phyloP scores from a whole-genome alignment of 2,329 filamentous ascomycete species.

The Fusarium burgessii region DNA sequence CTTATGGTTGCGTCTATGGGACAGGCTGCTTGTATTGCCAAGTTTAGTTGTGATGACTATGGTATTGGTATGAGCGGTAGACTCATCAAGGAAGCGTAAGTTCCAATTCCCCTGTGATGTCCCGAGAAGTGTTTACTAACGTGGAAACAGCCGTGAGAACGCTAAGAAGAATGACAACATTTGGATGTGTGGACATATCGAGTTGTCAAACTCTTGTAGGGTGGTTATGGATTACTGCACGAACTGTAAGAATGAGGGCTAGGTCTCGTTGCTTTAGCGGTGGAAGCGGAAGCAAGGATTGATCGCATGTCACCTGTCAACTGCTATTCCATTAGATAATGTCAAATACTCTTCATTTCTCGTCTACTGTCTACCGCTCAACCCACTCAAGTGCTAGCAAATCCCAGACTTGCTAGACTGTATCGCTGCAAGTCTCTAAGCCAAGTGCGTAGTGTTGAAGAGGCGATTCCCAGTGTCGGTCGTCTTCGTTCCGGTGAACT shows the following conservation, averaged over 20 bases:
- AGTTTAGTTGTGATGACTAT: slow-evolving; percentile 31
- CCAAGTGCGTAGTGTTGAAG: slow-evolving; percentile 67
- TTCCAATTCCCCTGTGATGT: too few species aligned
- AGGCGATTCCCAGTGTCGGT: slow-evolving; percentile 71
- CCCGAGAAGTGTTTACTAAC: not conserved
- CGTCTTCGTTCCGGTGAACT: slow-evolving; percentile 62
- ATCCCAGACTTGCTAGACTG: too few species aligned
- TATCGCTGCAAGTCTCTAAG: slow-evolving; percentile 26
- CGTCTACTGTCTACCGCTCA: too few species aligned
- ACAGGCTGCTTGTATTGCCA: slow-evolving; percentile 21
- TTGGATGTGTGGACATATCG: slow-evolving; percentile 23
- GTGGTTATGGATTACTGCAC: slow-evolving; percentile 24
- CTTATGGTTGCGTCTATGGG: not conserved
- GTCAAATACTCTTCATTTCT: not conserved
- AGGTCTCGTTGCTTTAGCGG: not conserved
- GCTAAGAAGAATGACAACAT: slow-evolving; percentile 12
- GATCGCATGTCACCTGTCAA: not conserved
- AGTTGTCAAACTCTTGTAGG: slow-evolving; percentile 21
- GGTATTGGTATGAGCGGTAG: slow-evolving; percentile 27
- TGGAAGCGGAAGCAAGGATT: too few species aligned
- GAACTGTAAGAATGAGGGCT: slow-evolving; percentile 10
- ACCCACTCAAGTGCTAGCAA: rapidly evolving
- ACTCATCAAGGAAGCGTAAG: slow-evolving; percentile 24
- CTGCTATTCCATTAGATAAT: not conserved
- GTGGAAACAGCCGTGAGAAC: not conserved